These are phyloP conservation scores for Cryptosporidium sp. DNA, from an alignment of 169 alveolate species.

Conservation along the genomic window DNA sequence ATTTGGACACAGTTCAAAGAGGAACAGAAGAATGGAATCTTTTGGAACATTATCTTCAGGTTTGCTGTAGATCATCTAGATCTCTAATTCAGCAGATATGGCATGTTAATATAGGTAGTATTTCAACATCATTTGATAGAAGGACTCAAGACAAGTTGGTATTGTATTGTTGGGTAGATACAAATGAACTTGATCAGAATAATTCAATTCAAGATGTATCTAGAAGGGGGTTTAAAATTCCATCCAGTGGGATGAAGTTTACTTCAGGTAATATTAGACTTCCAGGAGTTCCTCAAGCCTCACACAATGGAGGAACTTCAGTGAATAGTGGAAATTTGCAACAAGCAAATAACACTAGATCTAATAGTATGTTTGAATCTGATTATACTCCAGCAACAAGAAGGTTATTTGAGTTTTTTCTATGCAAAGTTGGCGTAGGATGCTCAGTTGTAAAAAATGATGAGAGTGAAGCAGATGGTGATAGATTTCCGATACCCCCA, in stretches of 20 bases:
- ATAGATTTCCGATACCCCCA: conserved; percentile 82
- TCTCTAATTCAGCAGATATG: conserved; percentile 67
- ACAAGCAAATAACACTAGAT: neutral
- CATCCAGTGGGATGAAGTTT: conserved; percentile 86
- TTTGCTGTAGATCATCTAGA: conserved; percentile 74
- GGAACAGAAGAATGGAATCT: conserved; percentile 75
- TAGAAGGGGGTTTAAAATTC: conserved; percentile 87
- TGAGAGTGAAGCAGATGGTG: conserved; percentile 82
- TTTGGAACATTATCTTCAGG: conserved; percentile 65
- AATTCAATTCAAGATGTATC: conserved; percentile 89
- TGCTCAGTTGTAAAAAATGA: conserved; percentile 83
- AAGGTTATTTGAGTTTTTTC: conserved; percentile 86
- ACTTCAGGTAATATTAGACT: conserved; percentile 89
- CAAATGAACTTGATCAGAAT: conserved; percentile 85
- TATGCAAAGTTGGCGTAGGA: conserved; percentile 91
- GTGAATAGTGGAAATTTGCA: neutral
- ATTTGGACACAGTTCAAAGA: conserved; percentile 68
- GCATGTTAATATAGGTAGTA: conserved; percentile 65
- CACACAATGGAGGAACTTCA: conserved; percentile 2
- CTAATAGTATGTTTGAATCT: conserved; percentile 52
- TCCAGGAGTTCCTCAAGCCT: conserved; percentile 69
- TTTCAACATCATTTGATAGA: conserved; percentile 68
- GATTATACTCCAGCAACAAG: conserved; percentile 73
- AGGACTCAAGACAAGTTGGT: conserved; percentile 82
- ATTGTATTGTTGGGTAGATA: conserved; percentile 86